Percentiles rank a stretch among this genome's conserved stretches.
These are phyloP conservation scores for Penicillium frequentans DNA, from an alignment of 2,329 filamentous ascomycete species.

Conservation along the genomic window DNA sequence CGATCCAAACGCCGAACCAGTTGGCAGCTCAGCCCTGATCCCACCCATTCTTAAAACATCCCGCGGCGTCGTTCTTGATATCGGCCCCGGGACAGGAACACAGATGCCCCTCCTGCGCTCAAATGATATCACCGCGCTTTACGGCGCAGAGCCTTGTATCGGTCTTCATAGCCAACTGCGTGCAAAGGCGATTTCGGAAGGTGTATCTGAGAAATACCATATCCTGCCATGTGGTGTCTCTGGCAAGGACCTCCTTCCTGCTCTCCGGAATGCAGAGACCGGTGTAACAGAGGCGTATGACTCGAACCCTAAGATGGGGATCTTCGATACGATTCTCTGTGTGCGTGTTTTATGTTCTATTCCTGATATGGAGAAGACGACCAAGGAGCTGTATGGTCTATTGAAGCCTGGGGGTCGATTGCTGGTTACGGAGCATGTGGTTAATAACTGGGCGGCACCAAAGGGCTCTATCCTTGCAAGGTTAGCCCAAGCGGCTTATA, in stretches of 20 bases:
- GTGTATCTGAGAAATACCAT: constrained; percentile 50
- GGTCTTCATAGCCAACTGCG: constrained; percentile 49
- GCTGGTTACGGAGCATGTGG: constrained; percentile 58
- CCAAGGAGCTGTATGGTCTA: constrained; percentile 49
- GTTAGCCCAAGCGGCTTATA: constrained; percentile 48
- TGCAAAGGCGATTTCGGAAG: constrained; percentile 40
- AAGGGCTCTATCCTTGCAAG: constrained; percentile 48
- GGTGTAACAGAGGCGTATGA: constrained; percentile 32
- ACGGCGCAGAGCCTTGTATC: constrained; percentile 55
- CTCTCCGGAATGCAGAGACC: constrained; percentile 8
- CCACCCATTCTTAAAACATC: constrained; percentile 43
- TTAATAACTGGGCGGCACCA: constrained; percentile 50
- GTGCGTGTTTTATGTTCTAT: constrained; percentile 58
- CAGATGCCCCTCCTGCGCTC: constrained; percentile 49
- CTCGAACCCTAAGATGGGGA: constrained; percentile 26
- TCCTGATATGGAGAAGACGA: constrained; percentile 47
- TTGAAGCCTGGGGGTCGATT: constrained; percentile 57
- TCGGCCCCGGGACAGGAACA: constrained; percentile 55
- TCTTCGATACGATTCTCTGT: constrained; percentile 58
- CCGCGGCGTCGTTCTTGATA: constrained; percentile 47
- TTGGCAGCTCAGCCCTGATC: constrained; percentile 39
- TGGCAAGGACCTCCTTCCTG: constrained; percentile 46
- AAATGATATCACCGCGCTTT: constrained; percentile 48
- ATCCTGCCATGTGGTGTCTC: constrained; percentile 52
- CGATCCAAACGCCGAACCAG: background rate